Conservation (phyloP, 129 eudicot genomes). For the carrot (Daucus carota) region DNA sequence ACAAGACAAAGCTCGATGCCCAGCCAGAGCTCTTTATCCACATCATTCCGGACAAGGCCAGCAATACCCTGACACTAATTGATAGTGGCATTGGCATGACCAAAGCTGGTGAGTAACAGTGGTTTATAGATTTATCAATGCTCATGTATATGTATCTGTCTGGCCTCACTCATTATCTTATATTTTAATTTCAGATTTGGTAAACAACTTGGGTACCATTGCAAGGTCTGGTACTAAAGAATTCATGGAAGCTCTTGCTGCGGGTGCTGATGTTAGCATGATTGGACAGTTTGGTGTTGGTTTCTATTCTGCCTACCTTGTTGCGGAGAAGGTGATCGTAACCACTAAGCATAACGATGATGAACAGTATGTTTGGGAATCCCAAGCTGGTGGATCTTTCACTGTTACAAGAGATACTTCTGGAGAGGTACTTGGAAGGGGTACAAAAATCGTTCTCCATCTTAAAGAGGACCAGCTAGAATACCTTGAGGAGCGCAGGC, state of each 20-base stretch:
- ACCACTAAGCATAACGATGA: conserved; percentile 2
- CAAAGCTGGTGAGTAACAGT: not conserved
- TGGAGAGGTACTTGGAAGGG: conserved; percentile 38
- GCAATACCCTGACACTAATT: not conserved
- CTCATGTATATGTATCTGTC: not conserved
- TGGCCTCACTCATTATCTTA: not conserved
- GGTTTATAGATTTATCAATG: not conserved
- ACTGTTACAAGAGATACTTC: conserved; percentile 34
- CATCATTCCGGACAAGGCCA: conserved; percentile 5
- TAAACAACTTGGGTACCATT: conserved; percentile 4
- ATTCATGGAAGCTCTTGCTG: conserved; percentile 3
- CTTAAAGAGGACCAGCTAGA: conserved; percentile 47
- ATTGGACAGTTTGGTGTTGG: conserved; percentile 9
- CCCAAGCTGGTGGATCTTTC: conserved; percentile 37
- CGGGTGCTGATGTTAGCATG: conserved; percentile 8
- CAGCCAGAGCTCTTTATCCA: conserved; percentile 3
- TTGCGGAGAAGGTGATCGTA: conserved; percentile 2
- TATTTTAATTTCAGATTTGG: not conserved
- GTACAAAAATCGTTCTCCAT: conserved; percentile 33
- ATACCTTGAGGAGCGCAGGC: conserved; percentile 49
- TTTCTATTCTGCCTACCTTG: conserved; percentile 5
- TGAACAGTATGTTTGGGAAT: conserved; percentile 6
- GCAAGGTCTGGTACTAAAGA: conserved; percentile 1
- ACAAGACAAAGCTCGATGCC: conserved; percentile 3
- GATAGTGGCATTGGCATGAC: conserved; percentile 4